Evolutionary conservation across 257 asterid genomes (phyloP), one percentile per base, ranked within the genome.

Genomic region (Salvia rosmarinus): DNA sequence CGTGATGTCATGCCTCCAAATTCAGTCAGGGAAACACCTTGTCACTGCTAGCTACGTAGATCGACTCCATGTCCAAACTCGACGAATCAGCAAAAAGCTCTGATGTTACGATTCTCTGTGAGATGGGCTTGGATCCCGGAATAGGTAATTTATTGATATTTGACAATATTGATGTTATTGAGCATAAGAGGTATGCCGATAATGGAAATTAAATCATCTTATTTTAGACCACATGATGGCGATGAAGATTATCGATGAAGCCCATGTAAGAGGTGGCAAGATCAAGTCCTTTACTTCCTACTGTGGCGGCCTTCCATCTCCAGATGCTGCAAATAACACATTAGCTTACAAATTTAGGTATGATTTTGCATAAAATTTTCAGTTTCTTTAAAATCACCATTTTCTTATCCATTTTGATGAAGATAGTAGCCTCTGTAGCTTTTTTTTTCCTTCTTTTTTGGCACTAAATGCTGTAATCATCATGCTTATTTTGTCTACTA

Each of bases 51-150:
- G 99, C 78, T 94, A 94, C 63, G 96, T 94, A 52, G 97, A 94
- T n/a, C 64, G 97, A 89, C 68, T 85, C 90, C 77, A 87, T 89
- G 88, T 82, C 87, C 66, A 89, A 84, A 87, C 83, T 94, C 71
- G 95, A 91, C 55, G 90, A 86, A 83, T 74, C 58, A 60, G 96
- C 99, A 43, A 94, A 91, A 81, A 59, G 47, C 66, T 81, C 91
- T 28, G 91, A 90, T 66, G 62, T 94, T 66, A 83, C 95, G 30
- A 85, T 94, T 88, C 90, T 94, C 51, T 89, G 97, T 67, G 99
- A 94, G 85, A 94, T 94, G 99, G 97, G 99, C 42, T 83, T 94
- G 92, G 97, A 94, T 82, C 99, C 97, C 49, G 99, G 99, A 81
- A 91, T 94, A 55, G 99, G 99, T 91, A 88, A 81, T 34, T 3